Percentiles rank a stretch among this genome's conserved stretches.
Evolutionary conservation across 179 eudicot species (phyloP).

Genomic region (Spinacia oleracea): DNA sequence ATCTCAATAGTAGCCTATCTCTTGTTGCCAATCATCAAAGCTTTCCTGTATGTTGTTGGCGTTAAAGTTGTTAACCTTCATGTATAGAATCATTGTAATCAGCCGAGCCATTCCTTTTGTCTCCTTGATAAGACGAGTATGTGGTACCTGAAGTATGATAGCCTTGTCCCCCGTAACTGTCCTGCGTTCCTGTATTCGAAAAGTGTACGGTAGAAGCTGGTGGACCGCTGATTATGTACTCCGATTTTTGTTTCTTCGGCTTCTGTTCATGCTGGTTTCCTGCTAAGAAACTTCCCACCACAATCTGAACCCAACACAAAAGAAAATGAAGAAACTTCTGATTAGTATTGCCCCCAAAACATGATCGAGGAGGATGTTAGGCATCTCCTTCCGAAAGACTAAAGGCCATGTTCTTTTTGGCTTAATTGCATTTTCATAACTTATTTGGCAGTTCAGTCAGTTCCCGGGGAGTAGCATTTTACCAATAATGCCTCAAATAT

Average conservation of each 20-base stretch:
- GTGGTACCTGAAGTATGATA: constrained; percentile 31
- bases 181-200: constrained; percentile 34
- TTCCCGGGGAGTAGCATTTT: too few species aligned
- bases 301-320: constrained; percentile 52
- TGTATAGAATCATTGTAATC: constrained; percentile 28
- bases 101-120: constrained; percentile 32
- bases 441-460: too few species aligned
- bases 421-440: too few species aligned
- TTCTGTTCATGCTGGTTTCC: constrained; percentile 76
- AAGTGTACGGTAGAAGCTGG: constrained; percentile 34
- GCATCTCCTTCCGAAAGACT: too few species aligned
- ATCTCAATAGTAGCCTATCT: constrained; percentile 1
- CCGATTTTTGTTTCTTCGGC: constrained; percentile 67
- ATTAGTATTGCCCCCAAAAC: not conserved
- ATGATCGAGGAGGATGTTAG: not conserved
- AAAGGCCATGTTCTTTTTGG: too few species aligned
- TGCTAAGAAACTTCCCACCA: constrained; percentile 84
- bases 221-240: constrained; percentile 33
- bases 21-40: not conserved
- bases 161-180: constrained; percentile 26
- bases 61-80: constrained; percentile 16
- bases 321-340: too few species aligned
- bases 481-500: too few species aligned
- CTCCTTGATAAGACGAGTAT: constrained; percentile 36
- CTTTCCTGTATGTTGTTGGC: not conserved